These are phyloP conservation scores for Artomyces pyxidatus DNA, from an alignment of 768 basidiomycete genomes.

Conservation along the genomic window DNA sequence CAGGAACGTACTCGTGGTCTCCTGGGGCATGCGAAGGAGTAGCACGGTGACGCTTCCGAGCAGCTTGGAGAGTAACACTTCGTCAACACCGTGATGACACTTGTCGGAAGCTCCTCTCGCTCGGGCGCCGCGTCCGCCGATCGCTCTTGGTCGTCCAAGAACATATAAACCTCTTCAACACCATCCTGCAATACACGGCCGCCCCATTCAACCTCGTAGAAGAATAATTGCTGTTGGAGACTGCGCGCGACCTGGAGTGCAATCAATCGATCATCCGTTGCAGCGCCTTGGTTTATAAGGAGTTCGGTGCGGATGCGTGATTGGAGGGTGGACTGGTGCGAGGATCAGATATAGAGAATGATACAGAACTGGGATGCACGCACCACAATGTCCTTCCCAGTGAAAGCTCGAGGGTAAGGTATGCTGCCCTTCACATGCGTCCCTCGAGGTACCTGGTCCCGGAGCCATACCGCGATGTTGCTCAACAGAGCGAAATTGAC, in stretches of 20 bases:
- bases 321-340: constrained; percentile 73
- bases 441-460: constrained; percentile 83
- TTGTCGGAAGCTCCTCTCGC: constrained; percentile 74
- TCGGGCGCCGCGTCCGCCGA: constrained; percentile 51
- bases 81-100: constrained; percentile 83
- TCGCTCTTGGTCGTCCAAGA: constrained; percentile 75
- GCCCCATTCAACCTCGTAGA: constrained; percentile 96
- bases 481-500: constrained; percentile 84
- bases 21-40: constrained; percentile 73
- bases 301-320: constrained; percentile 80
- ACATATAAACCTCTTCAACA: constrained; percentile 91
- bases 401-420: constrained; percentile 84
- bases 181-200: constrained; percentile 74
- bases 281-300: constrained; percentile 63
- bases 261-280: constrained; percentile 70
- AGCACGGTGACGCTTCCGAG: constrained; percentile 72
- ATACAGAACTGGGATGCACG: constrained; percentile 22
- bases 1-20: constrained; percentile 34
- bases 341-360: neutral
- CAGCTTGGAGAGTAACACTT: constrained; percentile 88
- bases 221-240: constrained; percentile 88
- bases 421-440: constrained; percentile 91
- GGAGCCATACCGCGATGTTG: constrained; percentile 81
- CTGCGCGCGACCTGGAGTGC: constrained; percentile 86
- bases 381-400: constrained; percentile 91